A percentile compares a stretch with the other conserved stretches of the same genome.
These are phyloP conservation scores for Pseudogymnoascus sp. DNA, from an alignment of 2,329 filamentous ascomycete genomes.

Conservation along the genomic window DNA sequence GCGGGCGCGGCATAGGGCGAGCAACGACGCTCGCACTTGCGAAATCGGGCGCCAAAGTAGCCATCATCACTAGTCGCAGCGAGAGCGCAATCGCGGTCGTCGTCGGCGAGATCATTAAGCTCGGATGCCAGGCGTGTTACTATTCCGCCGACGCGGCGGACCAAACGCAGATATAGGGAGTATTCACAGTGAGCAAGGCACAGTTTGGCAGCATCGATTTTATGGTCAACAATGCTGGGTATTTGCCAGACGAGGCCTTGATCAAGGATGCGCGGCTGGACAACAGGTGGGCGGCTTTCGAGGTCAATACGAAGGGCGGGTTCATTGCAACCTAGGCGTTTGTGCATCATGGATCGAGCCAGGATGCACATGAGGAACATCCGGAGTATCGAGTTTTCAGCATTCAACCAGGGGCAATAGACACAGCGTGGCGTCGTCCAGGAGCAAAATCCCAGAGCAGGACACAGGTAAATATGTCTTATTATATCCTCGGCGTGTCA, in stretches of 20 bases:
- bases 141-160: slow-evolving; percentile 10
- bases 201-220: slow-evolving; percentile 13
- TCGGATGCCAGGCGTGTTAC: neutral
- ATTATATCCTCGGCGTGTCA: neutral
- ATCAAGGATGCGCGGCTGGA: slow-evolving; percentile 8
- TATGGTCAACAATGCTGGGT: slow-evolving; percentile 12
- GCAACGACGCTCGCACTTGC: slow-evolving; percentile 30
- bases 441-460: neutral
- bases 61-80: slow-evolving; percentile 13
- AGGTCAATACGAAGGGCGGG: slow-evolving; percentile 12
- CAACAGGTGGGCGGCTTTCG: slow-evolving; percentile 9
- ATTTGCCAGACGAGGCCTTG: slow-evolving; percentile 9
- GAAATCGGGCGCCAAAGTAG: slow-evolving; percentile 26
- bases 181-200: slow-evolving; percentile 9
- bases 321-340: slow-evolving; percentile 12
- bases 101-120: neutral
- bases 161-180: neutral
- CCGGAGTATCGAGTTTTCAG: slow-evolving; percentile 10
- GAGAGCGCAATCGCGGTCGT: neutral
- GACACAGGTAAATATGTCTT: neutral
- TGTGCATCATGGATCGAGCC: slow-evolving; percentile 1
- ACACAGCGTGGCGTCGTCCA: slow-evolving; percentile 11
- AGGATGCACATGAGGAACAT: slow-evolving; percentile 11
- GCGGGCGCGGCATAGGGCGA: slow-evolving; percentile 29
- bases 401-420: slow-evolving; percentile 11